Conservation (phyloP, 1,139 yeast genomes). For the Suhomyces atakaporum region DNA sequence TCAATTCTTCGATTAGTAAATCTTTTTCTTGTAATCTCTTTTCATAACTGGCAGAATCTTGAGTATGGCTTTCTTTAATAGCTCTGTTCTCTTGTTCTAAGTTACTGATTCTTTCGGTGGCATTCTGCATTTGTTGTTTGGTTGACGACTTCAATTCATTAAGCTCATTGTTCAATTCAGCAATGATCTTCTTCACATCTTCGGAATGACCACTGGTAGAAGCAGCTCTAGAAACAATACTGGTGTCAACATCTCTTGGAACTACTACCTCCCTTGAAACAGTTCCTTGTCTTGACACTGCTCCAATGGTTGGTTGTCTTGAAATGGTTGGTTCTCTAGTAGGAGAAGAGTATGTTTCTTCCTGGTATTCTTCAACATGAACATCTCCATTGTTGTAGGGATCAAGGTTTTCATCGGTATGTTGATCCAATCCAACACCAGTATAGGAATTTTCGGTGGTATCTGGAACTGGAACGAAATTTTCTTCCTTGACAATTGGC, state of each 20-base stretch:
- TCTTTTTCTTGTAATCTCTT: conserved; percentile 37
- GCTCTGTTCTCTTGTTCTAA: conserved; percentile 47
- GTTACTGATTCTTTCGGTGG: conserved; percentile 50
- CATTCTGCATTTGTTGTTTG: conserved; percentile 52
- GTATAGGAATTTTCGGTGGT: conserved; percentile 6
- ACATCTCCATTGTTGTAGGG: conserved; percentile 4
- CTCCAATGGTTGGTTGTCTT: conserved; percentile 2
- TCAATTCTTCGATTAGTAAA: conserved; percentile 37
- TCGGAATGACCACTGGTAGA: conserved; percentile 15
- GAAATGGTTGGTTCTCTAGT: conserved; percentile 6
- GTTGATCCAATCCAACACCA: conserved; percentile 8
- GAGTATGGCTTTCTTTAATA: conserved; percentile 24
- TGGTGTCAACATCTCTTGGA: neutral
- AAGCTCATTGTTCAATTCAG: conserved; percentile 51
- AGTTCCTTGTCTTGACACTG: neutral
- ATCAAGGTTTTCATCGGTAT: neutral
- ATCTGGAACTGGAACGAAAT: conserved; percentile 12
- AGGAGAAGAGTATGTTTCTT: neutral
- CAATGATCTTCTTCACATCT: conserved; percentile 37
- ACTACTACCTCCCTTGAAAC: neutral
- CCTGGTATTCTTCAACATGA: conserved; percentile 1
- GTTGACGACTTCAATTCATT: conserved; percentile 48
- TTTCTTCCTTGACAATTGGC: conserved; percentile 6
- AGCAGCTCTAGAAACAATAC: neutral
- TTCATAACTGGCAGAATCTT: conserved; percentile 22